phyloP scores from a whole-genome alignment of 805 yeast genomes.

The Zygosaccharomyces gambellarensis region DNA sequence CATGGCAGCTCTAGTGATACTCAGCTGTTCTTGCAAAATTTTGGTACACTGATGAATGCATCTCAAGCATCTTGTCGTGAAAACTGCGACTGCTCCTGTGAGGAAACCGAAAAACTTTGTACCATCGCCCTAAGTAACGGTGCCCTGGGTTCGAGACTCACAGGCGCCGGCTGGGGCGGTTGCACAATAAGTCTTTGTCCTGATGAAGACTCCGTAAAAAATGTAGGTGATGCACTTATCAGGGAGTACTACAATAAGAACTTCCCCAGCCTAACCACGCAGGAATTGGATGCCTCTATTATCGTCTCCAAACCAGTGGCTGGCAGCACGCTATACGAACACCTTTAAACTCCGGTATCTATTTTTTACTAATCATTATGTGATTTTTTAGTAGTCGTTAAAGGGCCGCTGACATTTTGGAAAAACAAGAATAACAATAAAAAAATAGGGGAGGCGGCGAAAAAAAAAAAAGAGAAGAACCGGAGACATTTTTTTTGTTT shows the following conservation, averaged over 20 bases:
- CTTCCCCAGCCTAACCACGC: conserved; percentile 46
- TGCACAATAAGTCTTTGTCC: conserved; percentile 60
- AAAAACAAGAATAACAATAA: too few species aligned
- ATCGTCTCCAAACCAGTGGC: conserved; percentile 52
- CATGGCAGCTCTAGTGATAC: conserved; percentile 18
- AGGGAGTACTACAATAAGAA: conserved; percentile 47
- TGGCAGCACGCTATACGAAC: conserved; percentile 40
- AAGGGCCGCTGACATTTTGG: background rate
- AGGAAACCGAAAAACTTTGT: conserved; percentile 50
- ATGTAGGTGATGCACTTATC: conserved; percentile 44
- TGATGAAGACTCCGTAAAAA: conserved; percentile 21
- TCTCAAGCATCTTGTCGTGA: conserved; percentile 51
- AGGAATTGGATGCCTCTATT: conserved; percentile 46
- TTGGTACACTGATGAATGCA: conserved; percentile 55
- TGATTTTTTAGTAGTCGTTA: background rate
- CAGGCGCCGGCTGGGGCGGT: conserved; percentile 82
- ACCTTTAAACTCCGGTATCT: background rate
- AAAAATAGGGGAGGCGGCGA: too few species aligned
- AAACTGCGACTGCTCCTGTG: conserved; percentile 51
- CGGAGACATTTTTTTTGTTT: too few species aligned
- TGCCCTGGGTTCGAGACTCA: conserved; percentile 61
- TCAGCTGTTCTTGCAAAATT: conserved; percentile 35
- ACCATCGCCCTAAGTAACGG: conserved; percentile 51
- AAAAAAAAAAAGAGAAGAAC: too few species aligned
- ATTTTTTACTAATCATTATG: background rate